phyloP scores from a whole-genome alignment of 768 basidiomycete species.

The Auriculariales sp. region DNA sequence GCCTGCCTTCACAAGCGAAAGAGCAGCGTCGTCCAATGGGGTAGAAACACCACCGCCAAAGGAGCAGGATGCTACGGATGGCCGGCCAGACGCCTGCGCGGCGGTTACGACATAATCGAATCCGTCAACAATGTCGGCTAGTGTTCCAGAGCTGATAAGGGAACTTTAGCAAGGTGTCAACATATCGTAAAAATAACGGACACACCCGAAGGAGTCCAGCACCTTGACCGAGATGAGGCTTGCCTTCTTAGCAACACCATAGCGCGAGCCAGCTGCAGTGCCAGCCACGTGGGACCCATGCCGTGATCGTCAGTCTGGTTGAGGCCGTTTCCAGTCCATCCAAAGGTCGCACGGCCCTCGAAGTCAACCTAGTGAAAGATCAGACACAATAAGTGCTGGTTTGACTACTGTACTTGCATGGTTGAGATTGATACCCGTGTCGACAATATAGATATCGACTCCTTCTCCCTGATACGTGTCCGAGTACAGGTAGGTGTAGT shows the following conservation, averaged over 20 bases:
- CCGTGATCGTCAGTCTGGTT: slow-evolving; percentile 6
- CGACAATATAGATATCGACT: slow-evolving; percentile 5
- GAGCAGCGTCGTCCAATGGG: slow-evolving; percentile 6
- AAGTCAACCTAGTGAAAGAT: slow-evolving; percentile 1
- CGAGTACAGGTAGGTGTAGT: slow-evolving; percentile 4
- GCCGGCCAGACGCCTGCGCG: slow-evolving; percentile 6
- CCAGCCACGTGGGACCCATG: slow-evolving; percentile 7
- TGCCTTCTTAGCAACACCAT: slow-evolving; percentile 7
- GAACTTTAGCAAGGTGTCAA: slow-evolving; percentile 1
- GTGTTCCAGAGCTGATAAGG: not conserved
- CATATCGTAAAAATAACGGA: not conserved
- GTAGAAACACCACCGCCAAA: slow-evolving; percentile 2
- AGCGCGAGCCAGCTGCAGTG: slow-evolving; percentile 4
- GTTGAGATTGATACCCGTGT: slow-evolving; percentile 3
- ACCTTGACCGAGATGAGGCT: slow-evolving; percentile 7
- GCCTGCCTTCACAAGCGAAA: slow-evolving; percentile 5
- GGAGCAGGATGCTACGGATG: slow-evolving; percentile 1
- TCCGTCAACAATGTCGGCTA: slow-evolving; percentile 12
- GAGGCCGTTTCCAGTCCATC: not conserved
- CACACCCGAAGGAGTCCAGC: not conserved
- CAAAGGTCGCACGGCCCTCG: not conserved
- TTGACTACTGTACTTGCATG: not conserved
- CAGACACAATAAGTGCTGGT: not conserved
- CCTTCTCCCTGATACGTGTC: not conserved
- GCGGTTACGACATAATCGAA: slow-evolving; percentile 18